Base-by-base conservation (phyloP, 23 red algal genomes). In the Gracilaria caudata region DNA sequence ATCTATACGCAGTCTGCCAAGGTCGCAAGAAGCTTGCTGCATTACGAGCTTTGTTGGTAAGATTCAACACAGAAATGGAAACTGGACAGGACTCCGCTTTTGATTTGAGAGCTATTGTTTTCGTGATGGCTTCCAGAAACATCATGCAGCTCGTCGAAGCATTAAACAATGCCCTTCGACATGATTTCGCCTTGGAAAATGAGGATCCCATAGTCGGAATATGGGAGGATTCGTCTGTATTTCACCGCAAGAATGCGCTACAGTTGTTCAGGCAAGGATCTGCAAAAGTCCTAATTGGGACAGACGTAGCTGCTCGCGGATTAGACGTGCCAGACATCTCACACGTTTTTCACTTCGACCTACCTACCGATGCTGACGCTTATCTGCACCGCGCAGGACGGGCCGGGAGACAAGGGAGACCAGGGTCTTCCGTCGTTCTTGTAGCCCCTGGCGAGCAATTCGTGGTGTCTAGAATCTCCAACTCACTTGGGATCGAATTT, bases 331-430 rank as follows among this genome's bases (percentile, higher is more conserved):
- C 92, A 26, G 90, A 86, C 49, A 74, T 94, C 29, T 82, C 88
- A 36, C 91, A 94, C 54, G 97, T 99, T 51, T 86, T 99, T 45
- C 91, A 95, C 51, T 80, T 99, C 57, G 97, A 99, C 86, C 70
- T 99, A 37, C 88, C 97, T n/a, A 90, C 93, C 21, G 90, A 95
- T 82, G 80, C 93, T n/a, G 93, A 99, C 70, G 80, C 86, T 65
- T 99, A 99, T 49, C 60, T 95, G 26, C 97, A 99, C 73, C 93
- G 97, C 23, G 89, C 95, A 29, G 95, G 95, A 8, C 86, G 94
- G 4, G 37, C 94, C 0, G 94, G 94, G 2, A 59, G 94, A 21
- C 71, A 86, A 32, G 94, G 94, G 7, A 58, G 86, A 34, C 59
- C 49, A 26, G 94, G 94, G 39, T 77, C 57, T 49, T 83, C 86